These are phyloP conservation scores for Pulveroboletus sp. DNA, from an alignment of 768 basidiomycete genomes.

Conservation along the genomic window DNA sequence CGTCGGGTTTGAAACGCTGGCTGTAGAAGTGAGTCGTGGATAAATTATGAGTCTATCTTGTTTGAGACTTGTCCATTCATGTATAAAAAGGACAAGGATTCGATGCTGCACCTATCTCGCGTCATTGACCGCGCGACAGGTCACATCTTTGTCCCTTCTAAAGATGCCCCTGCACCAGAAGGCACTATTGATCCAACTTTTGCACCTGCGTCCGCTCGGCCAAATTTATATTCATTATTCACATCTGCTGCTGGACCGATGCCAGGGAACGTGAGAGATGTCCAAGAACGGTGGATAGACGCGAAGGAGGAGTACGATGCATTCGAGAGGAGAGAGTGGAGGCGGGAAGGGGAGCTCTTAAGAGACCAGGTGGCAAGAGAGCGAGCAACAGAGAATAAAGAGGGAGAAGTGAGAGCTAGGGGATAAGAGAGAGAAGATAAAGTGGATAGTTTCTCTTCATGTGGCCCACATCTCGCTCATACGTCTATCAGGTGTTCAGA, in stretches of 20 bases:
- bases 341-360: conserved; percentile 57
- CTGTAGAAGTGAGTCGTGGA: conserved; percentile 69
- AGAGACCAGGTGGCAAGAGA: conserved; percentile 22
- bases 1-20: conserved; percentile 94
- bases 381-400: conserved; percentile 1
- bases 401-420: background rate
- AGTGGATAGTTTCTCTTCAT: conserved; percentile 4
- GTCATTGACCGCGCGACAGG: conserved; percentile 89
- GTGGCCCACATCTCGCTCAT: background rate
- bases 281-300: conserved; percentile 95
- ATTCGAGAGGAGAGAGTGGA: conserved; percentile 73
- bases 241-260: conserved; percentile 57
- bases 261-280: conserved; percentile 57
- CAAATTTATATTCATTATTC: conserved; percentile 67
- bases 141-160: conserved; percentile 76
- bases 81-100: conserved; percentile 72
- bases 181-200: conserved; percentile 29
- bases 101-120: conserved; percentile 85
- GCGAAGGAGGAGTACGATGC: conserved; percentile 77
- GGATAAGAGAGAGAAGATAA: conserved; percentile 29
- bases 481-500: background rate
- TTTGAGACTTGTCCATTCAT: background rate
- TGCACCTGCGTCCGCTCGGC: conserved; percentile 39
- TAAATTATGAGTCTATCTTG: background rate
- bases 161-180: conserved; percentile 29